phyloP scores from a whole-genome alignment of 495 filamentous ascomycete species.

The Pseudoneurospora amorphoporcata region DNA sequence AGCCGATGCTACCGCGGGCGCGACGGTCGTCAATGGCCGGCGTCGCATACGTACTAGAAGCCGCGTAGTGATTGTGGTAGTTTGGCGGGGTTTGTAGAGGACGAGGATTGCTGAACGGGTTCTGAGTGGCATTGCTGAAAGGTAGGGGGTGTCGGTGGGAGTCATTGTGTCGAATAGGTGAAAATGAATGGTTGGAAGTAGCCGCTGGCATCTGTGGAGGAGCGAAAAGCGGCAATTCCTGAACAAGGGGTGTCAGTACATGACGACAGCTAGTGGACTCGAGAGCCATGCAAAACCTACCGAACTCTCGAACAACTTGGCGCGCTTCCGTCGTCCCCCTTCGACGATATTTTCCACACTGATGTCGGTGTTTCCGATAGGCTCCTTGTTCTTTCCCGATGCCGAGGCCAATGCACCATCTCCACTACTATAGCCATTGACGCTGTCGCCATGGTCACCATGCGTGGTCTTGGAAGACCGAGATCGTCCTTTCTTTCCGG shows the following conservation, averaged over 20 bases:
- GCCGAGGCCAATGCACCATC: slow-evolving; percentile 66
- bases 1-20: slow-evolving; percentile 51
- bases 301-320: slow-evolving; percentile 87
- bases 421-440: slow-evolving; percentile 68
- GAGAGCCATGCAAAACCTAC: slow-evolving; percentile 43
- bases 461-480: slow-evolving; percentile 63
- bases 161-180: slow-evolving; percentile 68
- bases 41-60: slow-evolving; percentile 40
- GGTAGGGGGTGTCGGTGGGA: slow-evolving; percentile 50
- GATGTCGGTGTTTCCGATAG: slow-evolving; percentile 87
- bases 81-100: slow-evolving; percentile 70
- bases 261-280: background rate
- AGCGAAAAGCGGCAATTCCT: slow-evolving; percentile 93
- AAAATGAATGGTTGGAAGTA: slow-evolving; percentile 83
- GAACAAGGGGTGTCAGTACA: slow-evolving; percentile 10
- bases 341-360: slow-evolving; percentile 97
- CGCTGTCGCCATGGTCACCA: slow-evolving; percentile 54
- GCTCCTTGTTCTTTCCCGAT: slow-evolving; percentile 67
- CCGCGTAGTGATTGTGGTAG: slow-evolving; percentile 45
- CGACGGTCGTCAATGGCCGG: slow-evolving; percentile 53
- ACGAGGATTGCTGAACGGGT: slow-evolving; percentile 60
- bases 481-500: slow-evolving; percentile 52
- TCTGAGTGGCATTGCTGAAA: slow-evolving; percentile 60
- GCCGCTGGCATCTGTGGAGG: slow-evolving; percentile 85
- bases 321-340: slow-evolving; percentile 86